Base-by-base conservation (phyloP, 495 filamentous ascomycete genomes). In the Geopyxis carbonaria region DNA sequence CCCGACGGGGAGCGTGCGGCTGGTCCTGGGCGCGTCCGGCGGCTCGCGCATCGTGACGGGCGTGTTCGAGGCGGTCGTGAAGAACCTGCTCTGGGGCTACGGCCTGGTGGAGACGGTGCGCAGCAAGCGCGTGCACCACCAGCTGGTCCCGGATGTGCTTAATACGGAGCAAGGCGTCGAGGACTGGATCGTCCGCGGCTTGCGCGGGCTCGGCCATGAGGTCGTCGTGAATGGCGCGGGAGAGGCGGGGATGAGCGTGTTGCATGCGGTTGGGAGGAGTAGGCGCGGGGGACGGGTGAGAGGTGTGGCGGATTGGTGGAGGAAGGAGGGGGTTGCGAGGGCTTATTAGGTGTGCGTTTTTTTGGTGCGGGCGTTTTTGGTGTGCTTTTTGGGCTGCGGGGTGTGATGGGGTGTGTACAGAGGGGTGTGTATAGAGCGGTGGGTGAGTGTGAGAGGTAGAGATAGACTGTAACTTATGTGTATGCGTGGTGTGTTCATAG, bases 231-330 rank as follows among this genome's bases (percentile, higher is more conserved):
- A 13, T n/a, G 22, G 13, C 5, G 0, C 16, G 0, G 48, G 49
- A 7, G 47, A 45, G 22, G 32, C 25, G 38, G 25, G 39, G 22
- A 21, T 45, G n/a, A 51, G 34, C n/a, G 44, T 55, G 10, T 44
- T 51, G n/a, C 47, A 56, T n/a, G n/a, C n/a, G n/a, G n/a, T n/a
- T n/a, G n/a, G n/a, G n/a, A n/a, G n/a, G n/a, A n/a, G n/a, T n/a
- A n/a, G n/a, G n/a, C n/a, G 1, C 37, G n/a, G n/a, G n/a, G n/a
- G n/a, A n/a, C n/a, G 44, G 18, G 22, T 53, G 13, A 44, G 42
- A 20, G 53, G 39, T n/a, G 51, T 56, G 11, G 53, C 53, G n/a
- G 53, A 56, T 51, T 56, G 53, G 53, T 56, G 53, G 53, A 55
- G 53, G 41, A 56, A 56, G 31, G 44, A 47, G 13, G 53, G 53